Evolutionary conservation across 768 basidiomycete genomes (phyloP).

Genomic region (Mycena olivaceomarginata): DNA sequence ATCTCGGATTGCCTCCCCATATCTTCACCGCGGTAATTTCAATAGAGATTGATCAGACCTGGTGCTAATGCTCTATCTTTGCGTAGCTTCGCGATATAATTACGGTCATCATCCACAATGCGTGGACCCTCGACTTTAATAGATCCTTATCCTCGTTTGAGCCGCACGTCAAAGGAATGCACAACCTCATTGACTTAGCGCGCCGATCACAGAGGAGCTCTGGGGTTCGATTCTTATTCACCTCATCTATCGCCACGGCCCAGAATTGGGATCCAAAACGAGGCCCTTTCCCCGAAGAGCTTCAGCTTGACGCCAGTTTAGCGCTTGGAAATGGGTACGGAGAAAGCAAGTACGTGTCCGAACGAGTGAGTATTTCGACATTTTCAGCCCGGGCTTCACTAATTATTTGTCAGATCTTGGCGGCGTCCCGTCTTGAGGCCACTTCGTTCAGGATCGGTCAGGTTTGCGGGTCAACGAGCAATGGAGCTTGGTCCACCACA

Average conservation of each 20-base stretch:
- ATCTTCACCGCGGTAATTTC: constrained; percentile 55
- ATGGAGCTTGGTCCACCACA: constrained; percentile 47
- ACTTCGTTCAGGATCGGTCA: background rate
- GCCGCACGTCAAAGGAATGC: constrained; percentile 60
- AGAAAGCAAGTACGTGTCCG: constrained; percentile 53
- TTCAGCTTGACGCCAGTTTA: constrained; percentile 15
- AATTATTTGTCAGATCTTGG: background rate
- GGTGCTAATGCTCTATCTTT: background rate
- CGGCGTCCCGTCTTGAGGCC: background rate
- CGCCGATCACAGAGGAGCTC: constrained; percentile 34
- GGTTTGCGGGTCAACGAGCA: background rate
- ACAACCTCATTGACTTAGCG: constrained; percentile 63
- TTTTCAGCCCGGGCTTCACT: background rate
- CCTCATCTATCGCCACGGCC: constrained; percentile 57
- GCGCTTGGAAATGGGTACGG: constrained; percentile 55
- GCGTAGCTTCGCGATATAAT: constrained; percentile 48
- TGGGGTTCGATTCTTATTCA: constrained; percentile 56
- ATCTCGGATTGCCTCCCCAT: constrained; percentile 51
- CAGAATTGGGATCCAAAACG: constrained; percentile 47
- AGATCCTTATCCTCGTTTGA: constrained; percentile 65
- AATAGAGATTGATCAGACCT: background rate
- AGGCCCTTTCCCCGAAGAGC: constrained; percentile 58
- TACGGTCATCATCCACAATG: constrained; percentile 59
- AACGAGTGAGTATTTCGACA: background rate
- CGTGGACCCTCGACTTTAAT: constrained; percentile 71